Base-by-base conservation (phyloP, 805 yeast species). In the Saccharomyces eubayanus region DNA sequence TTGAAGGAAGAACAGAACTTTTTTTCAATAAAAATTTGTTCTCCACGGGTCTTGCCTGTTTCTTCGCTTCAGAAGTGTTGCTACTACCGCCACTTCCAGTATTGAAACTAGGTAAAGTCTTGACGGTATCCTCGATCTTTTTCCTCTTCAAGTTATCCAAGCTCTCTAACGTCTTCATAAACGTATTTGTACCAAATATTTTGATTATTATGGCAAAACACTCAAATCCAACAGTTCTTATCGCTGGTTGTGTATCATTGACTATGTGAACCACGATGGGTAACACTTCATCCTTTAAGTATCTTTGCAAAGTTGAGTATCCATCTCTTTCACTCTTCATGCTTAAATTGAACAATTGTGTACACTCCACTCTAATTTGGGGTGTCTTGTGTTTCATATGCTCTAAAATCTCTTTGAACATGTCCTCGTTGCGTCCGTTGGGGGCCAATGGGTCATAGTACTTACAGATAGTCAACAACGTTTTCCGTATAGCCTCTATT, bases 121-220 rank as follows among this genome's bases (percentile, higher is more conserved):
- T 82, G 57, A 61, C 79, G 51, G 78, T 80, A 30, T 83, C 85
- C 46, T 73, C 72, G 40, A 92, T 85, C 63, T 89, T 89, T 51
- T 77, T 75, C 68, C 78, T 80, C 66, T 92, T 82, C 60, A 83
- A 78, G 49, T 85, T 89, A 62, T 92, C 97, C 48, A 92, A 74
- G n/a, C 79, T 78, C 16, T 82, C 90, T 52, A 89, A 65, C 48
- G 77, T 77, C 3, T 77, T 74, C 50, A 73, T 80, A 58, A 89
- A 70, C 8, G 24, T 30, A n/a, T 56, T 48, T 62, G 81, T 85
- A 0, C 96, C 97, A 12, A 84, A 77, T n/a, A 89, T 78, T 67
- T 87, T 89, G 85, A 88, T 84, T 50, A 90, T 68, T 0, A 87
- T 82, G 6, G 97, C 98, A 40, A 90, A 77, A 59, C 84, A 76